phyloP scores from a whole-genome alignment of 2,329 filamentous ascomycete genomes.

The Aureobasidium sp. region DNA sequence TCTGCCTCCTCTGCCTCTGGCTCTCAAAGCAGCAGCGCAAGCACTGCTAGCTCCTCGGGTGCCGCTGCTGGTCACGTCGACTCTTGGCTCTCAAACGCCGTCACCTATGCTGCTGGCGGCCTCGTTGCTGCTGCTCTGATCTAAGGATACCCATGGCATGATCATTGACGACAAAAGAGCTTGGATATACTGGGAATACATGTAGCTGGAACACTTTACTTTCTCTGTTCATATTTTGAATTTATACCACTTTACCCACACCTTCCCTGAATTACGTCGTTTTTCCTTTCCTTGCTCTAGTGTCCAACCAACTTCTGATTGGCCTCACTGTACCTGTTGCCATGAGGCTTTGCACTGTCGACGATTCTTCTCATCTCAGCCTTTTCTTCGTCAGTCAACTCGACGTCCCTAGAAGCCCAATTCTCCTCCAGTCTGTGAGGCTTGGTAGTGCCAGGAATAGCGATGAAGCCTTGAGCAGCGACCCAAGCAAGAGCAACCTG shows the following conservation, averaged over 20 bases:
- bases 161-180: neutral
- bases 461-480: conserved; percentile 22
- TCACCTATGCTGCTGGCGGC: conserved; percentile 11
- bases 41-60: conserved; percentile 11
- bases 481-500: conserved; percentile 22
- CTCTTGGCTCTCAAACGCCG: conserved; percentile 9
- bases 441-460: conserved; percentile 22
- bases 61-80: conserved; percentile 8
- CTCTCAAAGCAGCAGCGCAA: neutral
- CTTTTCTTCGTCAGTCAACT: conserved; percentile 33
- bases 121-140: conserved; percentile 7
- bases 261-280: neutral
- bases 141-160: neutral
- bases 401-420: conserved; percentile 18
- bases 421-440: conserved; percentile 21
- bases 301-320: conserved; percentile 15
- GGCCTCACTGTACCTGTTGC: conserved; percentile 28
- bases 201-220: neutral
- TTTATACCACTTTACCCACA: neutral
- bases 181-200: neutral
- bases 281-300: neutral
- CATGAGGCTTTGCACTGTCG: conserved; percentile 32
- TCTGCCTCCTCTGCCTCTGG: neutral
- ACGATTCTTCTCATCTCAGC: conserved; percentile 35
- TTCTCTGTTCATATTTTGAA: conserved; percentile 7